These are phyloP conservation scores for Neobulgaria alba DNA, from an alignment of 2,329 filamentous ascomycete species.

Conservation along the genomic window DNA sequence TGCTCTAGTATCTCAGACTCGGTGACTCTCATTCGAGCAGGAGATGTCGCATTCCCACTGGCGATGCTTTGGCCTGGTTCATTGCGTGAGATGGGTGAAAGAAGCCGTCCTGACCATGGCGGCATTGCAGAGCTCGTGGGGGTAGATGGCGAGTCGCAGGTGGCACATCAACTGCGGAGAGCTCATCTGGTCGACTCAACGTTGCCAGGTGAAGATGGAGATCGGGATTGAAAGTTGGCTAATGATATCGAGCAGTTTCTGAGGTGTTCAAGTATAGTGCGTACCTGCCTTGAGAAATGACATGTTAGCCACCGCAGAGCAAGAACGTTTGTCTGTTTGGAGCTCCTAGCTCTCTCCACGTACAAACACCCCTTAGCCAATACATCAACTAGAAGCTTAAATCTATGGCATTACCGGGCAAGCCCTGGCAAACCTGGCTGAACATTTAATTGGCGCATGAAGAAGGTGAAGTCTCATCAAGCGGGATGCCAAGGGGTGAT, in stretches of 20 bases:
- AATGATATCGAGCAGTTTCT: not conserved
- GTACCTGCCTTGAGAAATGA: not conserved
- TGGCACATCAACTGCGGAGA: constrained; percentile 11
- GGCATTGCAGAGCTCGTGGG: constrained; percentile 25
- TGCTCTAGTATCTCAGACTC: constrained; percentile 27
- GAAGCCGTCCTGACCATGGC: constrained; percentile 26
- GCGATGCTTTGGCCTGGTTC: constrained; percentile 12
- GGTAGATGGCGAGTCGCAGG: constrained; percentile 8
- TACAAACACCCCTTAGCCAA: too few species aligned
- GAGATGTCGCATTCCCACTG: constrained; percentile 11
- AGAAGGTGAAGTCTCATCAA: too few species aligned
- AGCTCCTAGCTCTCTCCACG: too few species aligned
- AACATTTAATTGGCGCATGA: too few species aligned
- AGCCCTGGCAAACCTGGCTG: too few species aligned
- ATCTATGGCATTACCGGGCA: too few species aligned
- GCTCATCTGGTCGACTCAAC: constrained; percentile 15
- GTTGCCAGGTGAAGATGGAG: not conserved
- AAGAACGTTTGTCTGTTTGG: too few species aligned
- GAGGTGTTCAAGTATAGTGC: not conserved
- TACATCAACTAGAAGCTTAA: too few species aligned
- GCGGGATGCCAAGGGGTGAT: too few species aligned
- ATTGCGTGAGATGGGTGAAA: constrained; percentile 22
- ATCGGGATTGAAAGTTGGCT: not conserved
- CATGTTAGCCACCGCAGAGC: not conserved
- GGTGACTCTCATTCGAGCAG: constrained; percentile 19